A percentile compares a stretch with the other conserved stretches of the same genome.
These are phyloP conservation scores for Phaeosphaeriaceae sp. DNA, from an alignment of 2,329 filamentous ascomycete species.

Conservation along the genomic window DNA sequence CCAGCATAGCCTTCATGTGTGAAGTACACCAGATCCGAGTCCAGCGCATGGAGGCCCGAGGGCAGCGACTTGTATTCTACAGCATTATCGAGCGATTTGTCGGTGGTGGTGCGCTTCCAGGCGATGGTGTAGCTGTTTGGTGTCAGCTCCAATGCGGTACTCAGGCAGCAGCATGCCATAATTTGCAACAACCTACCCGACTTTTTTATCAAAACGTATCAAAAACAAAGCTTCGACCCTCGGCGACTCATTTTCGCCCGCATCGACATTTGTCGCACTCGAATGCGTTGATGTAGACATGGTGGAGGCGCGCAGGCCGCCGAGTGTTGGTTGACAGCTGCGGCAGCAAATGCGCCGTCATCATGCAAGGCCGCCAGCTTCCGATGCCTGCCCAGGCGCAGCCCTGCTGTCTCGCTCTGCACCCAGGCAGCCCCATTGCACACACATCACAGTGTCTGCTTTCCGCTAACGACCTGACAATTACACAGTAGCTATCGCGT, in stretches of 20 bases:
- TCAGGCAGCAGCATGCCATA: constrained; percentile 41
- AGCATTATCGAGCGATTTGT: constrained; percentile 79
- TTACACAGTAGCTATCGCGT: too few relatives aligned
- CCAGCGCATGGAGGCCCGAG: constrained; percentile 88
- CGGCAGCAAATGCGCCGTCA: neutral
- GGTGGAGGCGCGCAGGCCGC: constrained; percentile 8
- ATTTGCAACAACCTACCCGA: constrained; percentile 65
- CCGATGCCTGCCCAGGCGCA: neutral
- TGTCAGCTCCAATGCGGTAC: neutral
- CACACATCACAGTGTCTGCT: too few relatives aligned
- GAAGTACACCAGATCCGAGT: constrained; percentile 90
- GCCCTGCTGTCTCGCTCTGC: neutral
- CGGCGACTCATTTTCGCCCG: constrained; percentile 29
- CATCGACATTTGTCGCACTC: constrained; percentile 38
- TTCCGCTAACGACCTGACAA: too few relatives aligned
- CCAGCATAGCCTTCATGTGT: constrained; percentile 85
- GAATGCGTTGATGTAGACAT: constrained; percentile 42
- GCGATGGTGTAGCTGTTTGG: constrained; percentile 74
- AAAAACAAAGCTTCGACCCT: constrained; percentile 78
- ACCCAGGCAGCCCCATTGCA: too few relatives aligned
- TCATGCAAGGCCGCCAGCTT: neutral
- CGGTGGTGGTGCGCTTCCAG: constrained; percentile 79
- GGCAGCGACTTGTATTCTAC: constrained; percentile 97
- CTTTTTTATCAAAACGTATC: constrained; percentile 91
- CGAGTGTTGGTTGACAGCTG: constrained; percentile 1